phyloP scores from a whole-genome alignment of 2,329 filamentous ascomycete genomes.

The Zymoseptoria passerinii region DNA sequence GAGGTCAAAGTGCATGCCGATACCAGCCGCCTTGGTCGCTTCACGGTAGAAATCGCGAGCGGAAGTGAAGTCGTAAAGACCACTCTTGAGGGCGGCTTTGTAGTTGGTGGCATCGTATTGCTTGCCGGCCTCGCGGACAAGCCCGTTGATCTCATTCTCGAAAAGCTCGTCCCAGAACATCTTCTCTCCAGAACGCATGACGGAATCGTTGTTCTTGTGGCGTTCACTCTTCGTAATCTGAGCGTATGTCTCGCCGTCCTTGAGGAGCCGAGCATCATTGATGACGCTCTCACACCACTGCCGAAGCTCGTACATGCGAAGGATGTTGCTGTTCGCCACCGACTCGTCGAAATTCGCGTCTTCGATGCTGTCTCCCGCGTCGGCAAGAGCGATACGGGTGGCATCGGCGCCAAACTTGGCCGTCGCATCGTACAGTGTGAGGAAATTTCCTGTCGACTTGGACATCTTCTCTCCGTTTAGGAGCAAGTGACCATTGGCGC shows the following conservation, averaged over 20 bases:
- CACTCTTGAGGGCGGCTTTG: constrained; percentile 74
- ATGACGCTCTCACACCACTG: constrained; percentile 89
- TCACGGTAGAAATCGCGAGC: constrained; percentile 89
- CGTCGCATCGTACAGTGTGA: constrained; percentile 78
- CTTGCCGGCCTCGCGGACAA: constrained; percentile 68
- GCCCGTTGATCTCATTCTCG: constrained; percentile 80
- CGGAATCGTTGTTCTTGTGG: constrained; percentile 45
- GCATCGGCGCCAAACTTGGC: constrained; percentile 94
- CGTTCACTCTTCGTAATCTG: constrained; percentile 35
- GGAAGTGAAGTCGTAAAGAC: constrained; percentile 82
- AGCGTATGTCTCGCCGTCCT: constrained; percentile 36
- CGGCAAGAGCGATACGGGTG: constrained; percentile 80
- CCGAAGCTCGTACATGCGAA: constrained; percentile 72
- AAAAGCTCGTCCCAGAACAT: constrained; percentile 83
- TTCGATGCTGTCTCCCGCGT: constrained; percentile 86
- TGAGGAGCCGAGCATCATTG: constrained; percentile 48
- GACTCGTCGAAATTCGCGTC: constrained; percentile 97
- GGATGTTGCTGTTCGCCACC: constrained; percentile 83
- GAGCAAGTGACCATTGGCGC: constrained; percentile 86
- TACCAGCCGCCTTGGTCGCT: constrained; percentile 62
- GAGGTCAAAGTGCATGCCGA: constrained; percentile 79
- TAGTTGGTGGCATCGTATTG: constrained; percentile 75
- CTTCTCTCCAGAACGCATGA: constrained; percentile 66
- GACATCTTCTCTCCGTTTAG: constrained; percentile 98
- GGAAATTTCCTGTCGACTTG: constrained; percentile 95